Percentiles rank a stretch among this genome's conserved stretches.
Conservation (phyloP, 2,329 filamentous ascomycete species). For the Trichoderma sp. region DNA sequence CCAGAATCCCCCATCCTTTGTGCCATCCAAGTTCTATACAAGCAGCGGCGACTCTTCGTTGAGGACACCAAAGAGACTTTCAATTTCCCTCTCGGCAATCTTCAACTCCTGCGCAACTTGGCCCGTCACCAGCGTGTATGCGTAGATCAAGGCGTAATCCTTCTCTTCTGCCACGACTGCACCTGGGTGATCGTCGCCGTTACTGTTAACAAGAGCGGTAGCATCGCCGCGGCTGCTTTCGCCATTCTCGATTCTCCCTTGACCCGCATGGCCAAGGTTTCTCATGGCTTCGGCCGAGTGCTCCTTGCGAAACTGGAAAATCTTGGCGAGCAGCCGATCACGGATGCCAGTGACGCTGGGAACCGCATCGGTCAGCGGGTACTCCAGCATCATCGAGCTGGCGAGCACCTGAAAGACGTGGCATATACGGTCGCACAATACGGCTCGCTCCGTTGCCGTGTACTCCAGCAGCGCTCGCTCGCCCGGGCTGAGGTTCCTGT, state of each 20-base stretch:
- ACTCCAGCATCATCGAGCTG: conserved; percentile 85
- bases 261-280: neutral
- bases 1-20: neutral
- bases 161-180: conserved; percentile 57
- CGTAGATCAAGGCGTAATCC: conserved; percentile 88
- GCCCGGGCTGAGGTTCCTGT: conserved; percentile 70
- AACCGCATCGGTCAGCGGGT: conserved; percentile 79
- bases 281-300: conserved; percentile 33
- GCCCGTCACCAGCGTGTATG: conserved; percentile 71
- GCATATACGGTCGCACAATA: conserved; percentile 81
- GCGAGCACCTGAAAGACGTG: conserved; percentile 81
- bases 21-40: neutral
- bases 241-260: neutral
- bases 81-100: conserved; percentile 58
- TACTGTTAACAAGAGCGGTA: neutral
- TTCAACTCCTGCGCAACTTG: conserved; percentile 64
- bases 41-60: conserved; percentile 33
- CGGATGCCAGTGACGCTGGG: conserved; percentile 75
- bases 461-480: conserved; percentile 75
- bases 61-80: conserved; percentile 60
- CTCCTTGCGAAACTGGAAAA: conserved; percentile 77
- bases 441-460: conserved; percentile 74
- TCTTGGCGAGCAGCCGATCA: conserved; percentile 77
- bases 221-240: conserved; percentile 15
- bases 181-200: neutral